Evolutionary conservation across 352 stramenopile genomes (phyloP), one percentile per base, ranked within the genome.

Genomic region (Pythium dissotocum): DNA sequence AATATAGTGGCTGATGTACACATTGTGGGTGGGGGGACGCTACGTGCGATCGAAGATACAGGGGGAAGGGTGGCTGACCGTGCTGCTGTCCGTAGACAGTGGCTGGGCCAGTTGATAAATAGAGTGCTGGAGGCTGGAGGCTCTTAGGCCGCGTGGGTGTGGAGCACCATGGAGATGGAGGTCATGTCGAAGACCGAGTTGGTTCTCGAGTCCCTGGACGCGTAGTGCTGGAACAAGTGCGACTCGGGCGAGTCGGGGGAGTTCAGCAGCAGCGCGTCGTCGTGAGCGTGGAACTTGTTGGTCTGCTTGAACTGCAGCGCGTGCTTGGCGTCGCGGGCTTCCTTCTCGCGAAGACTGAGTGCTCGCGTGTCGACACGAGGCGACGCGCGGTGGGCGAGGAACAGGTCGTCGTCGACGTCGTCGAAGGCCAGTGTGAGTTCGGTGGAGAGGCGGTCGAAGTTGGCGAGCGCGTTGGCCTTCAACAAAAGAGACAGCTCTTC

Each of bases 181-280:
- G 67, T 77, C 70, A 87, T 74, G 71, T 87, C 79, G 62, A 84
- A 83, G 53, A 60, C 68, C 59, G 65, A 26, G 24, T 21, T 51
- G 36, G 48, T 56, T 77, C 24, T 56, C 66, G 51, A 71, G 58
- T 78, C 56, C 54, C 10, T 8, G 28, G 63, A 6, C 42, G 62
- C 28, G 30, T 57, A 83, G 76, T 53, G 75, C 69, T 70, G 21
- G 7, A 57, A 21, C 18, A 73, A 49, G 21, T 54, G 60, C 33
- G 61, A 58, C 44, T 74, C 67, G 36, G 52, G 58, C 18, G 67
- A 70, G 62, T 85, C 78, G 65, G 76, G 78, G 35, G 72, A 83
- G 57, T 80, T 82, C 3, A 69, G 63, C 6, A 77, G 69, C 46
- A 82, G 67, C 26, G 32, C 52, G 58, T 77, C 61, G 46, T 75